phyloP scores from a whole-genome alignment of 129 eudicot genomes.

The Tagetes erecta region DNA sequence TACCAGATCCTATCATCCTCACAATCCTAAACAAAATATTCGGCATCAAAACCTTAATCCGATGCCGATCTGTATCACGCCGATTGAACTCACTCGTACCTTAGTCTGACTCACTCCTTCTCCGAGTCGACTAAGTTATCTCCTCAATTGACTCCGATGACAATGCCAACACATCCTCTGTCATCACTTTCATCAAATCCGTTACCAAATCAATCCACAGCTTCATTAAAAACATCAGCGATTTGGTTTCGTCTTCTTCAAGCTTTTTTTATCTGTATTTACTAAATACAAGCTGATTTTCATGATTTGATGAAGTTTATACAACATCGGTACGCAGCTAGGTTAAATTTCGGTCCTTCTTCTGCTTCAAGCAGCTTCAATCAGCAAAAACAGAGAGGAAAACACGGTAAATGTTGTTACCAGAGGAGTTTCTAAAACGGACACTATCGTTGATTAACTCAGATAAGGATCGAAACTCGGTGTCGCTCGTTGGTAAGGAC shows the following conservation, averaged over 20 bases:
- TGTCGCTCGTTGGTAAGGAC: constrained; percentile 73
- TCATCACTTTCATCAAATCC: constrained; percentile 40
- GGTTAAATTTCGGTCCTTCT: too few species aligned
- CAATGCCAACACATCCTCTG: constrained; percentile 39
- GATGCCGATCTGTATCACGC: constrained; percentile 32
- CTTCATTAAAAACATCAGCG: background rate
- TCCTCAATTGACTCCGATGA: constrained; percentile 42
- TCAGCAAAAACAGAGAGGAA: too few species aligned
- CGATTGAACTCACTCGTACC: constrained; percentile 42
- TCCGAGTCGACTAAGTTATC: constrained; percentile 61
- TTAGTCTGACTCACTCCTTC: constrained; percentile 46
- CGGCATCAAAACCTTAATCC: constrained; percentile 45
- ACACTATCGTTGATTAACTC: constrained; percentile 54
- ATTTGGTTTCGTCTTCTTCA: too few species aligned
- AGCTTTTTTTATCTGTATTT: too few species aligned
- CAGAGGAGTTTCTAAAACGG: constrained; percentile 62
- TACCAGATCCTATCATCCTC: too few species aligned
- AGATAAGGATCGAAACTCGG: constrained; percentile 60
- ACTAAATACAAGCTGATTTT: too few species aligned
- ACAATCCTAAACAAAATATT: too few species aligned
- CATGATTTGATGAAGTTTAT: too few species aligned
- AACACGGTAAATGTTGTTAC: constrained; percentile 23
- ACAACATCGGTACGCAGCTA: too few species aligned
- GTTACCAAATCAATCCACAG: constrained; percentile 39
- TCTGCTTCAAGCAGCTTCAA: too few species aligned